Conservation (phyloP, 345 rosid genomes). For the Boechera stricta region DNA sequence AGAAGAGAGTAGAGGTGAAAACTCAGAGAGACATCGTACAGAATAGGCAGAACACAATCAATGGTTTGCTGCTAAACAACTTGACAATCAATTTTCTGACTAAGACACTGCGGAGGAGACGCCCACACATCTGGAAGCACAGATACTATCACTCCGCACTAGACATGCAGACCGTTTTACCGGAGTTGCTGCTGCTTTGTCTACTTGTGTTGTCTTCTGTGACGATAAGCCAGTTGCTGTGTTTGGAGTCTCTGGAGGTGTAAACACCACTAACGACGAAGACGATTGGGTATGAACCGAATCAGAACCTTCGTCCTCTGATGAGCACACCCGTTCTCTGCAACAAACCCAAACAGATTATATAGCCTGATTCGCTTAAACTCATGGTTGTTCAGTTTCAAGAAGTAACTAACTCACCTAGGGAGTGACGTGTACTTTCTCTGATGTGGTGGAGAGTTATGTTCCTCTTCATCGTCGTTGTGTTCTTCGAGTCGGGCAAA, state of each 20-base stretch:
- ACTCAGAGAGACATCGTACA: conserved; percentile 38
- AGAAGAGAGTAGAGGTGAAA: conserved; percentile 25
- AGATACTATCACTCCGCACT: conserved; percentile 72
- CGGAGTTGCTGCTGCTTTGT: conserved; percentile 45
- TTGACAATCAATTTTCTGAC: conserved; percentile 32
- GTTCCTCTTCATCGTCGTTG: conserved; percentile 56
- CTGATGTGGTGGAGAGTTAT: conserved; percentile 55
- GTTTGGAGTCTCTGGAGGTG: conserved; percentile 53
- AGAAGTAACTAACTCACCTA: conserved; percentile 52
- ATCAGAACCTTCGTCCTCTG: conserved; percentile 56
- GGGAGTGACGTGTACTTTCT: conserved; percentile 90
- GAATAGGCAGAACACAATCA: conserved; percentile 44
- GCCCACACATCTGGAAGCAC: conserved; percentile 70
- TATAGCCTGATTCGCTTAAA: background rate
- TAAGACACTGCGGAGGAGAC: conserved; percentile 46
- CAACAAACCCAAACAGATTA: conserved; percentile 4
- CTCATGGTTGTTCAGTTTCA: conserved; percentile 11
- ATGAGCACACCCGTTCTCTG: conserved; percentile 76
- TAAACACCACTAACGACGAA: conserved; percentile 51
- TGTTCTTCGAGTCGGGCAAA: conserved; percentile 89
- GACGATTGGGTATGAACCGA: conserved; percentile 51
- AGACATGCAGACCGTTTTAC: conserved; percentile 58
- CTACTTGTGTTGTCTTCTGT: conserved; percentile 46
- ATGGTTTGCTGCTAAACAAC: conserved; percentile 51
- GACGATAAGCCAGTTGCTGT: conserved; percentile 37